Evolutionary conservation across 2,329 filamentous ascomycete genomes (phyloP).

Genomic region (Lasiodiplodia gonubiensis): DNA sequence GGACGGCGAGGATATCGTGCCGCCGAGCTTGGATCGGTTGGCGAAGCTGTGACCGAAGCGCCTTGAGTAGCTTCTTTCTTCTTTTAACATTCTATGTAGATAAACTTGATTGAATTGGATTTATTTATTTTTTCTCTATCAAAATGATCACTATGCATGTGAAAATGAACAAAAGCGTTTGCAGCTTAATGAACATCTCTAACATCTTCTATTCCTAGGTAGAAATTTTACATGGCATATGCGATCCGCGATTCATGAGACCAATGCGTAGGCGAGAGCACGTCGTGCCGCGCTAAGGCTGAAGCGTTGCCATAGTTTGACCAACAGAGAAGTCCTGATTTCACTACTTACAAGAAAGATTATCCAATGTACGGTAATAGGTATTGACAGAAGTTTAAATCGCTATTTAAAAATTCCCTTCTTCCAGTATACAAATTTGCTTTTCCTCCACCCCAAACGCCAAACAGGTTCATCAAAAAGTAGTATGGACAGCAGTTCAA

Average conservation of each 20-base stretch:
- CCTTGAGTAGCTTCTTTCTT: not conserved
- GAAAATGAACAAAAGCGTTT: not conserved
- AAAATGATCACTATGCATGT: not conserved
- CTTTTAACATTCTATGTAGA: not conserved
- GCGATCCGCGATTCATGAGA: not conserved
- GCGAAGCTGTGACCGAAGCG: not conserved
- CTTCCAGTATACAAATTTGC: not conserved
- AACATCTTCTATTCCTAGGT: not conserved
- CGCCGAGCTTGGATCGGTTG: conserved; percentile 10
- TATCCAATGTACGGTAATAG: not conserved
- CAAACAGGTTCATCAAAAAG: not conserved
- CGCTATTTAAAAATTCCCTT: not conserved
- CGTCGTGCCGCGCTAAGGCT: not conserved
- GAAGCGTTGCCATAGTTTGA: too few species aligned
- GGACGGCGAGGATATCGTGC: not conserved
- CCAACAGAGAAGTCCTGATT: not conserved
- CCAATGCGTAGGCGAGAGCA: not conserved
- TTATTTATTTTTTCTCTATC: not conserved
- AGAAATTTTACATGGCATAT: not conserved
- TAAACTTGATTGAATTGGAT: not conserved
- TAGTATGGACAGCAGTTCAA: not conserved
- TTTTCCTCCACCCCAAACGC: conserved; percentile 6
- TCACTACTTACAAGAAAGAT: too few species aligned
- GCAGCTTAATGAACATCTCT: not conserved
- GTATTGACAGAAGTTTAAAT: not conserved